Conservation (phyloP, 768 basidiomycete species). For the Fomitopsis pulvina region DNA sequence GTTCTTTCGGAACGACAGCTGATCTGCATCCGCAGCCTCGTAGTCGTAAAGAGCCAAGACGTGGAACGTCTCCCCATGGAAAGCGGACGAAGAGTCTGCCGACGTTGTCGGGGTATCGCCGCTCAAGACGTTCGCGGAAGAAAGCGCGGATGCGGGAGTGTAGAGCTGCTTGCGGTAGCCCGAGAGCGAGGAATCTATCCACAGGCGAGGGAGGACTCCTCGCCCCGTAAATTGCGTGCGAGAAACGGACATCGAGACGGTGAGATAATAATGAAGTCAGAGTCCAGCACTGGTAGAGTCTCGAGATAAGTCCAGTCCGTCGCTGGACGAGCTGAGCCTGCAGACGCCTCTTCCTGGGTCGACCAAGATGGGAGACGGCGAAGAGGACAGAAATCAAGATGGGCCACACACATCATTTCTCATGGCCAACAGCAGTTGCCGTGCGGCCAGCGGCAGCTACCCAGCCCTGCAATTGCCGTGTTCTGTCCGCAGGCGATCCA, state of each 20-base stretch:
- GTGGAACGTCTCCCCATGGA: slow-evolving; percentile 30
- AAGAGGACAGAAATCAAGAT: too few species aligned
- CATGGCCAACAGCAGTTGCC: too few species aligned
- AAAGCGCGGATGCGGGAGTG: slow-evolving; percentile 7
- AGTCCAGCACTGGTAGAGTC: background rate
- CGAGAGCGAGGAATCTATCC: slow-evolving; percentile 13
- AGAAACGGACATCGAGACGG: background rate
- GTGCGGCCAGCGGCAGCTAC: too few species aligned
- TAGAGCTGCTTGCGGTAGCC: background rate
- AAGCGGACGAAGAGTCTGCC: slow-evolving; percentile 10
- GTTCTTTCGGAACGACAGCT: slow-evolving; percentile 55
- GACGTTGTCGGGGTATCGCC: slow-evolving; percentile 9
- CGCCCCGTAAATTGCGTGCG: slow-evolving; percentile 5
- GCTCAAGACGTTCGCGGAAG: slow-evolving; percentile 5
- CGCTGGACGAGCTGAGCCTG: too few species aligned
- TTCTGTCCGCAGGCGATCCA: too few species aligned
- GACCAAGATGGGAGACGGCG: too few species aligned
- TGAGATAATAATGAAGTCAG: background rate
- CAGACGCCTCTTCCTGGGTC: too few species aligned
- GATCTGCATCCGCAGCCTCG: slow-evolving; percentile 49
- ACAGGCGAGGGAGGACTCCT: slow-evolving; percentile 15
- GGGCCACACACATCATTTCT: too few species aligned
- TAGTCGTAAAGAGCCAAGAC: slow-evolving; percentile 69
- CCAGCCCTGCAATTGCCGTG: too few species aligned
- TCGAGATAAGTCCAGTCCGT: too few species aligned